These are phyloP conservation scores for Hamigera avellanea DNA, from an alignment of 495 filamentous ascomycete species.

Conservation along the genomic window DNA sequence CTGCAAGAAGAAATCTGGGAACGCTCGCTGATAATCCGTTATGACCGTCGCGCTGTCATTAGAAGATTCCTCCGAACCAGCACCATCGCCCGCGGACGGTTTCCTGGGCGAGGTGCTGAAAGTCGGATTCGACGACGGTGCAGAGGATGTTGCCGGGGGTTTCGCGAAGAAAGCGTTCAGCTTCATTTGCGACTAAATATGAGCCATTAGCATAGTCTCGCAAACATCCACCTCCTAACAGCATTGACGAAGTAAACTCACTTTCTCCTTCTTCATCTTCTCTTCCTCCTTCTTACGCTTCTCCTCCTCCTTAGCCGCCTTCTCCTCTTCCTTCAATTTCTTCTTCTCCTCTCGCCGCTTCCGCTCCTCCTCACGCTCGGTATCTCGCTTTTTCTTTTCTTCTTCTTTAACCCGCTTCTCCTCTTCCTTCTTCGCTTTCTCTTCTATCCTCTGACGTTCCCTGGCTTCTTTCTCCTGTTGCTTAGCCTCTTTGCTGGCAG, in stretches of 20 bases:
- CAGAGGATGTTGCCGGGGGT: constrained; percentile 18
- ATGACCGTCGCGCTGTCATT: constrained; percentile 10
- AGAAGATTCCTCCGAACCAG: constrained; percentile 5
- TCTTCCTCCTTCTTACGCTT: constrained; percentile 49
- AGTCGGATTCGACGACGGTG: constrained; percentile 9
- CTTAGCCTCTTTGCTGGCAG: constrained; percentile 42
- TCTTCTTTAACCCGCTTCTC: constrained; percentile 32
- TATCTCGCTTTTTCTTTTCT: constrained; percentile 32
- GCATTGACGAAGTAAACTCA: constrained; percentile 26
- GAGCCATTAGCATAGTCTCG: background rate
- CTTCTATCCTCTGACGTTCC: constrained; percentile 31
- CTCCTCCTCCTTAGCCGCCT: constrained; percentile 42
- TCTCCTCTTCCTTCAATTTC: constrained; percentile 36
- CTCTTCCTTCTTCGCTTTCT: constrained; percentile 33
- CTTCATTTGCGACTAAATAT: constrained; percentile 39
- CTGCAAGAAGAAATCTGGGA: constrained; percentile 69
- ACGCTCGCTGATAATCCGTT: constrained; percentile 58
- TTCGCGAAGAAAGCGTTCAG: constrained; percentile 53
- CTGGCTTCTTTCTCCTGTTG: constrained; percentile 43
- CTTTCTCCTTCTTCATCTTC: constrained; percentile 55
- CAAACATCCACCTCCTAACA: too few relatives aligned
- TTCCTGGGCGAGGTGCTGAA: constrained; percentile 16
- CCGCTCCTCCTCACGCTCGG: constrained; percentile 26
- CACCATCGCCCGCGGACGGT: constrained; percentile 3
- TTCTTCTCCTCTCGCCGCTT: constrained; percentile 17